Base-by-base conservation (phyloP, 2,329 filamentous ascomycete species). In the Westerdykella ornata region DNA sequence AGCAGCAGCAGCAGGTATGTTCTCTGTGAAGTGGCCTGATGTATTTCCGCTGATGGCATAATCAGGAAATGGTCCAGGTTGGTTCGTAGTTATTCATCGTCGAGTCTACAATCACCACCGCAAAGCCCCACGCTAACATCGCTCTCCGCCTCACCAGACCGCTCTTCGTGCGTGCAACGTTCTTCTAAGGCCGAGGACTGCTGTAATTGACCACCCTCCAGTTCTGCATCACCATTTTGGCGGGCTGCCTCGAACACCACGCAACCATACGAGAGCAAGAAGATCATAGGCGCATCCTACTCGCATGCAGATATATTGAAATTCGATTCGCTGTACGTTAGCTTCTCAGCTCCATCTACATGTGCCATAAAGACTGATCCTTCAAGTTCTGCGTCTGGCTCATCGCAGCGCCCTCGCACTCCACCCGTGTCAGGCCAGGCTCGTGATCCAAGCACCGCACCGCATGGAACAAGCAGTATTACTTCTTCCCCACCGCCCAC, bases 41-140 rank as follows among this genome's bases (percentile, higher is more conserved):
- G 13, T 22, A 18, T 37, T 44, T 19, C 29, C 16, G 39, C 31
- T 28, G 15, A 45, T 37, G 47, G 48, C 11, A 14, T 32, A 22
- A 37, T 5, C 74, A 97, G 88, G 92, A 98, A 77, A 98, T 98
- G 92, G 87, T 96, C 57, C 90, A 98, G 84, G 89, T 98, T 75
- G 90, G 92, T 97, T 83, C 77, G 82, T 84, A 64, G 51, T 56
- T 56, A 51, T 53, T 48, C 51, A 46, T 46, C 48, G 45, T 39
- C 7, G 22, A 26, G 22, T 32, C 45, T 39, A 30, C 51, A 49
- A 45, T 48, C 51, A 47, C 30, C 55, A 54, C 49, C 37, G 44
- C 53, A 54, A n/a, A 48, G 38, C 38, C 46, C 49, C 49, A 49
- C 48, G 65, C 68, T 71, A 66, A 71, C 59, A 39, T 33, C 45